phyloP scores from a whole-genome alignment of 2,329 filamentous ascomycete genomes.

The Sordariomycetes sp. region DNA sequence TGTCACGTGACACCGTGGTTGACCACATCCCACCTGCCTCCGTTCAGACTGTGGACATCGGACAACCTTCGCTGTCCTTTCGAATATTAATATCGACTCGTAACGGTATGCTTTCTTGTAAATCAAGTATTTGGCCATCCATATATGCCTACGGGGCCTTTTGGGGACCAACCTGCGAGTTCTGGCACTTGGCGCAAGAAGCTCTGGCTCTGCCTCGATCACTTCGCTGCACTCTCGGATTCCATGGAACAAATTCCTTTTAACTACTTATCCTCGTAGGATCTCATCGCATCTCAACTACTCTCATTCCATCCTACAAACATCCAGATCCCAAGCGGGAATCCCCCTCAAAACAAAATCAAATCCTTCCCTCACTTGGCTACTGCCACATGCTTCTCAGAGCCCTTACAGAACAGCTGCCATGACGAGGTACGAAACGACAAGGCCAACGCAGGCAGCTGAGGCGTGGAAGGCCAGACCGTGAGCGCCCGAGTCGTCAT shows the following conservation, averaged over 20 bases:
- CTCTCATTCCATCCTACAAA: background rate
- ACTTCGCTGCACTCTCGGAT: background rate
- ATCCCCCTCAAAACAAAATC: background rate
- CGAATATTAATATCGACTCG: too few relatives aligned
- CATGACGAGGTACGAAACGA: background rate
- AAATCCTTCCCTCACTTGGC: background rate
- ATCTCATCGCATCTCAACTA: background rate
- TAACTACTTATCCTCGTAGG: background rate
- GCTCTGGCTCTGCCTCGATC: background rate
- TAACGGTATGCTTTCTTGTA: too few relatives aligned
- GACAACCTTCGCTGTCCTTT: too few relatives aligned
- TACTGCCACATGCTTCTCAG: background rate
- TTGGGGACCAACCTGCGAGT: too few relatives aligned
- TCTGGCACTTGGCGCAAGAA: too few relatives aligned
- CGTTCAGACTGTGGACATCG: too few relatives aligned
- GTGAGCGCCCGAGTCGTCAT: background rate
- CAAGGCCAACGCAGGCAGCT: background rate
- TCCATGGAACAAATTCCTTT: background rate
- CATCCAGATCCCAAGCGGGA: background rate
- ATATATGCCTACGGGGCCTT: too few relatives aligned
- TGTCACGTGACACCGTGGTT: too few relatives aligned
- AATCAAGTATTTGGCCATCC: too few relatives aligned
- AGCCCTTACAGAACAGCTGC: background rate
- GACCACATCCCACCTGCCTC: too few relatives aligned
- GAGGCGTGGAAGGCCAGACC: background rate